Conservation (phyloP, 2,329 filamentous ascomycete genomes). For the Colletotrichum limetticola region DNA sequence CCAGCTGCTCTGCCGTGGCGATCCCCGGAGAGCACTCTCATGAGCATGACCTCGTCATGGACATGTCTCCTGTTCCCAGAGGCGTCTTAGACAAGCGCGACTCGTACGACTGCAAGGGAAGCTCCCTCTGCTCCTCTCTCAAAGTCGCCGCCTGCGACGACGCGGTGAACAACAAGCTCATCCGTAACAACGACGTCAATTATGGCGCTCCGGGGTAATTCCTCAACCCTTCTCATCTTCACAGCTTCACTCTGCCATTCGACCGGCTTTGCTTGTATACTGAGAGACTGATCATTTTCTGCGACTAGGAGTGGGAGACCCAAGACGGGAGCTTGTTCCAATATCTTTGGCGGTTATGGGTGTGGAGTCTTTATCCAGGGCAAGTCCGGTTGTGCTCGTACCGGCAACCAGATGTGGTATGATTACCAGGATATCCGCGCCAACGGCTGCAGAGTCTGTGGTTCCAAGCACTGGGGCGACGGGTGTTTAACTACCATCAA, state of each 20-base stretch:
- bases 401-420: slow-evolving; percentile 33
- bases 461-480: slow-evolving; percentile 31
- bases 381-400: slow-evolving; percentile 31
- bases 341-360: neutral
- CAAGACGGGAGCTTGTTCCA: slow-evolving; percentile 3
- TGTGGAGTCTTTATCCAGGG: slow-evolving; percentile 16
- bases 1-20: neutral
- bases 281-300: neutral
- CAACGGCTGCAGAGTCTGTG: slow-evolving; percentile 25
- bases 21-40: neutral
- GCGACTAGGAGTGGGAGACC: neutral
- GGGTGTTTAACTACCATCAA: slow-evolving; percentile 30
- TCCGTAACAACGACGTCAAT: slow-evolving; percentile 16
- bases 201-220: slow-evolving; percentile 18
- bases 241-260: neutral
- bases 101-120: slow-evolving; percentile 22
- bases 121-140: slow-evolving; percentile 9
- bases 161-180: slow-evolving; percentile 21
- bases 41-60: neutral
- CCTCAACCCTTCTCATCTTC: neutral
- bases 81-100: slow-evolving; percentile 14
- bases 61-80: slow-evolving; percentile 6
- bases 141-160: slow-evolving; percentile 8
- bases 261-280: neutral
- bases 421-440: slow-evolving; percentile 34